Evolutionary conservation across 257 asterid genomes (phyloP).

Genomic region (Nyctanthes arbortristis): DNA sequence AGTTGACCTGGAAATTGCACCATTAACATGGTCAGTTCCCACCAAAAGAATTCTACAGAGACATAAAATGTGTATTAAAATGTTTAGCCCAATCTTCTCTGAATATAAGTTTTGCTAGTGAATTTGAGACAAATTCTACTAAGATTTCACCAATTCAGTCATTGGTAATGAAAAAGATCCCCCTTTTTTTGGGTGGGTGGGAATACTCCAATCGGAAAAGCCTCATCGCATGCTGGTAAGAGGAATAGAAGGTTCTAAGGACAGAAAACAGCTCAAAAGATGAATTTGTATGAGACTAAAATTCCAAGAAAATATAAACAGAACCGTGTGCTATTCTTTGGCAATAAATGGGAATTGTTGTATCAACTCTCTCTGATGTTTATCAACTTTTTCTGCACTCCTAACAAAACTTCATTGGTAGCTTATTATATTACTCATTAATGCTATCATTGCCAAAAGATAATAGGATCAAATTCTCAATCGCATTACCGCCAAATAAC

Average conservation of each 20-base stretch:
- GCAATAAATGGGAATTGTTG: neutral
- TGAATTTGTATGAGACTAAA: neutral
- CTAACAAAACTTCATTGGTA: conserved; percentile 4
- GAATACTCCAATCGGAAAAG: too few species aligned
- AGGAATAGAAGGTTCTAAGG: neutral
- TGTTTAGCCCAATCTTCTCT: neutral
- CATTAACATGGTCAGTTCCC: neutral
- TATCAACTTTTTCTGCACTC: neutral
- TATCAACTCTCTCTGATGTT: neutral
- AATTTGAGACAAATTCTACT: neutral
- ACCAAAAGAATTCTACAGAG: neutral
- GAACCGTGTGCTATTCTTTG: neutral
- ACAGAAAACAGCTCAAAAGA: neutral
- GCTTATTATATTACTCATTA: conserved; percentile 4
- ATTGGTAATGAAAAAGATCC: too few species aligned
- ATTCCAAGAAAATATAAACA: neutral
- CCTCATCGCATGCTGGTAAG: neutral
- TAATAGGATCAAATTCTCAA: conserved; percentile 17
- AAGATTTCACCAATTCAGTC: neutral
- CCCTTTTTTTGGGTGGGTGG: too few species aligned
- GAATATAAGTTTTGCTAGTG: neutral
- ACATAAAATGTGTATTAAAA: neutral
- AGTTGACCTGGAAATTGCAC: neutral
- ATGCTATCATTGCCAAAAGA: conserved; percentile 18
- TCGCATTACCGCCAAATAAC: conserved; percentile 83